Evolutionary conservation across 495 filamentous ascomycete species (phyloP), one percentile per base, ranked within the genome.

Genomic region (Penicillium mononematosum): DNA sequence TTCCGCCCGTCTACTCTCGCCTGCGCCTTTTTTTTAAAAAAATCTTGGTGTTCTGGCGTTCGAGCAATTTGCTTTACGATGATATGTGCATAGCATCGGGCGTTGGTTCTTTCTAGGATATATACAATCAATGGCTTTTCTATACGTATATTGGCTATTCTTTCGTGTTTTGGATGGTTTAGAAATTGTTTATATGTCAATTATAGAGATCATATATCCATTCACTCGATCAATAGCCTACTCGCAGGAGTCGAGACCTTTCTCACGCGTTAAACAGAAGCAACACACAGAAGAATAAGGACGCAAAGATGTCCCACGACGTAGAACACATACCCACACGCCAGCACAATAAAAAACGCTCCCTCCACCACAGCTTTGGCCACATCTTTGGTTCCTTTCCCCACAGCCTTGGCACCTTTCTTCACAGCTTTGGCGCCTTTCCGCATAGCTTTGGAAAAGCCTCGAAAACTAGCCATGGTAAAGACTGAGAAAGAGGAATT

Each of bases 71-170:
- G 6, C 48, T 52, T 53, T 60, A 61, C 47, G 24, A 49, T 59
- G 56, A 60, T 59, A 64, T 61, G 50, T 63, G 65, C 64, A 65
- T 64, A 64, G 68, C 68, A 66, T 63, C 45, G 45, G 68, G 68
- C 61, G 68, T 69, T 70, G 24, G 43, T 41, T 47, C 14, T 27
- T 60, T 50, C 27, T 32, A 34, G 46, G 51, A 44, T 55, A 51
- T 50, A 60, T 60, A 32, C 25, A 47, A 38, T 51, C 22, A 59
- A 59, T 46, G 36, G 27, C 51, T 34, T 42, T 48, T 16, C 27
- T 20, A 47, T 4, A 43, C 36, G 44, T 39, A 45, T 22, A 39
- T 41, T 20, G 22, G 7, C 16, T 38, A 5, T 20, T 36, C 2
- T 6, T 24, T n/a, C 2, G 4, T 27, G 27, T 10, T n/a, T 8